phyloP scores from a whole-genome alignment of 306 rosid genomes.

The Datisca glomerata region DNA sequence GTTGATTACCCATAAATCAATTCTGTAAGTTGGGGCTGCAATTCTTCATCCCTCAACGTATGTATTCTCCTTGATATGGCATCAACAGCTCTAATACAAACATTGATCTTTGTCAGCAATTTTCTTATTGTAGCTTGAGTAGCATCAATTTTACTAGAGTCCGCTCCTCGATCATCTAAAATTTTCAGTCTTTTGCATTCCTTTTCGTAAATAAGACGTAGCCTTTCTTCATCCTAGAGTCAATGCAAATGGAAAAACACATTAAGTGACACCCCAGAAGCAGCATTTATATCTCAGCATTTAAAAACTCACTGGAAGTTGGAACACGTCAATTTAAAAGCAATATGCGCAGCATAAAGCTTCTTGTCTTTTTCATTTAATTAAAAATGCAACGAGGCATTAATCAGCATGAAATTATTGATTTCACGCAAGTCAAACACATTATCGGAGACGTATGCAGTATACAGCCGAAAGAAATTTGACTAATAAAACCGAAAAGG shows the following conservation, averaged over 20 bases:
- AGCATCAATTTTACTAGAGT: conserved; percentile 76
- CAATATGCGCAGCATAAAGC: too few relatives aligned
- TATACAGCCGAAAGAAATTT: too few relatives aligned
- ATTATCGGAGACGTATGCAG: too few relatives aligned
- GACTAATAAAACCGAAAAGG: too few relatives aligned
- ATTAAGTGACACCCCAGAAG: too few relatives aligned
- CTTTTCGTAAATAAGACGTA: conserved; percentile 67
- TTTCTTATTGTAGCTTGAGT: conserved; percentile 59
- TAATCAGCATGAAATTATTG: too few relatives aligned
- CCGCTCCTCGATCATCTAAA: conserved; percentile 83
- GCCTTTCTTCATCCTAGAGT: conserved; percentile 78
- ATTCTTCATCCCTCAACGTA: conserved; percentile 78
- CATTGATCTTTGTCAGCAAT: conserved; percentile 65
- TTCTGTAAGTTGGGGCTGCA: conserved; percentile 79
- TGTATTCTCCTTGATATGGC: conserved; percentile 67
- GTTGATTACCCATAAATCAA: conserved; percentile 88
- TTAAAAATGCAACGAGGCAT: too few relatives aligned
- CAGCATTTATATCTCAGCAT: too few relatives aligned
- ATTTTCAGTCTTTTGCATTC: conserved; percentile 64
- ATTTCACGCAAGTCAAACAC: too few relatives aligned
- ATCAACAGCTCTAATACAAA: conserved; percentile 72
- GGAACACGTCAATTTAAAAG: too few relatives aligned
- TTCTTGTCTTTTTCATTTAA: too few relatives aligned
- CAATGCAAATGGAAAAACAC: not conserved
- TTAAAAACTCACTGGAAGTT: too few relatives aligned